Percentiles rank a stretch among this genome's conserved stretches.
These are phyloP conservation scores for Plantago rigida DNA, from an alignment of 305 asterid genomes.

Conservation along the genomic window DNA sequence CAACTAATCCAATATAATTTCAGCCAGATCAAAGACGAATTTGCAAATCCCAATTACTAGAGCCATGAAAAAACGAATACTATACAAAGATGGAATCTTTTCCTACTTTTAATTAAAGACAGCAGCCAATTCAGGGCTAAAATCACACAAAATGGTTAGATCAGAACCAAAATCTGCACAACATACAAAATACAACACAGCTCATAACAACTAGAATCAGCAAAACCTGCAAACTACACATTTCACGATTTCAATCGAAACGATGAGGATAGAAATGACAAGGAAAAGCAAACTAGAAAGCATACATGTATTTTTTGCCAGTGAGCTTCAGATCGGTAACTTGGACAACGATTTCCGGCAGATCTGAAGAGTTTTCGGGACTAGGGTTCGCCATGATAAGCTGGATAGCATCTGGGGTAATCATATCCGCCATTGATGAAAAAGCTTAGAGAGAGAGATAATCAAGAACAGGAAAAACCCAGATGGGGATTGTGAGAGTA, in stretches of 20 bases:
- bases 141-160: too few species aligned
- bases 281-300: background rate
- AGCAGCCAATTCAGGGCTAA: too few species aligned
- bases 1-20: too few species aligned
- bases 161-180: too few species aligned
- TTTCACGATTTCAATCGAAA: too few species aligned
- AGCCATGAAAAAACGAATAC: too few species aligned
- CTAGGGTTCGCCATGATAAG: conserved; percentile 62
- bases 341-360: conserved; percentile 64
- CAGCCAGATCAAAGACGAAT: too few species aligned
- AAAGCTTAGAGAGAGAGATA: too few species aligned
- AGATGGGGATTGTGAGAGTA: background rate
- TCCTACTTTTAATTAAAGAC: too few species aligned
- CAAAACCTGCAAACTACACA: background rate
- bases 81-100: too few species aligned
- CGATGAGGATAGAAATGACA: background rate
- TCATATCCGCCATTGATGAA: conserved; percentile 36
- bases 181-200: too few species aligned
- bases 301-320: conserved; percentile 53
- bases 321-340: conserved; percentile 62
- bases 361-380: conserved; percentile 49
- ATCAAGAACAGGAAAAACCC: background rate
- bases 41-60: too few species aligned
- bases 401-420: conserved; percentile 62
- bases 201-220: background rate